Evolutionary conservation across 345 rosid species (phyloP).

Genomic region (Excoecaria cochinchinensis): DNA sequence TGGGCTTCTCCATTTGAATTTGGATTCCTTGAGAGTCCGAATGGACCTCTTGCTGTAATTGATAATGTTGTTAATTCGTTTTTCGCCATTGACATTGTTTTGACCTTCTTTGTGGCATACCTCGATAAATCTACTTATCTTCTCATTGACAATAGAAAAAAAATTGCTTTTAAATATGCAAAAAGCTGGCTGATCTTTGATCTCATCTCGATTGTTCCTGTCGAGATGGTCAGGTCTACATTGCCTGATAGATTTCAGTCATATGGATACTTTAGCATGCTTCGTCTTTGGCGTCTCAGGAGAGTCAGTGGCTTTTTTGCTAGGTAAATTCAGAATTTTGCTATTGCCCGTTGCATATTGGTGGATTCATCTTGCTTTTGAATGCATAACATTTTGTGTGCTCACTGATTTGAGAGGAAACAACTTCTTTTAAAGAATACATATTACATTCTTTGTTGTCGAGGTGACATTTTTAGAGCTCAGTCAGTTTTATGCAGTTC

Average conservation of each 20-base stretch:
- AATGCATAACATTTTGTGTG: not conserved
- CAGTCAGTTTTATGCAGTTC: not conserved
- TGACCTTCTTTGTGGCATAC: conserved; percentile 82
- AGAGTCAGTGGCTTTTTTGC: conserved; percentile 70
- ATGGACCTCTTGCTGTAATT: conserved; percentile 37
- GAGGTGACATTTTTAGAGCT: not conserved
- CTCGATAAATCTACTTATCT: conserved; percentile 66
- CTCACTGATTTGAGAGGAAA: not conserved
- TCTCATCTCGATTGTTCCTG: conserved; percentile 71
- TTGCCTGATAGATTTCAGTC: conserved; percentile 46
- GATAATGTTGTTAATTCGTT: conserved; percentile 68
- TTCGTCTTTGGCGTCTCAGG: conserved; percentile 92
- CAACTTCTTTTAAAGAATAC: not conserved
- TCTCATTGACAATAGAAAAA: conserved; percentile 51
- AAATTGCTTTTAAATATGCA: conserved; percentile 61
- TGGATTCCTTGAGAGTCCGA: conserved; percentile 58
- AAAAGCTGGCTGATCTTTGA: conserved; percentile 62
- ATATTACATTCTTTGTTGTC: not conserved
- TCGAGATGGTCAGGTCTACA: conserved; percentile 42
- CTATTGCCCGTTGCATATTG: too few species aligned
- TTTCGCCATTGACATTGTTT: conserved; percentile 62
- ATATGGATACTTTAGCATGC: conserved; percentile 71
- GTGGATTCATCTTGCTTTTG: not conserved
- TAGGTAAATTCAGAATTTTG: conserved; percentile 27
- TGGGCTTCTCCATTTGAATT: conserved; percentile 92